Conservation (phyloP, 2,329 filamentous ascomycete genomes). For the Akanthomyces muscarius region DNA sequence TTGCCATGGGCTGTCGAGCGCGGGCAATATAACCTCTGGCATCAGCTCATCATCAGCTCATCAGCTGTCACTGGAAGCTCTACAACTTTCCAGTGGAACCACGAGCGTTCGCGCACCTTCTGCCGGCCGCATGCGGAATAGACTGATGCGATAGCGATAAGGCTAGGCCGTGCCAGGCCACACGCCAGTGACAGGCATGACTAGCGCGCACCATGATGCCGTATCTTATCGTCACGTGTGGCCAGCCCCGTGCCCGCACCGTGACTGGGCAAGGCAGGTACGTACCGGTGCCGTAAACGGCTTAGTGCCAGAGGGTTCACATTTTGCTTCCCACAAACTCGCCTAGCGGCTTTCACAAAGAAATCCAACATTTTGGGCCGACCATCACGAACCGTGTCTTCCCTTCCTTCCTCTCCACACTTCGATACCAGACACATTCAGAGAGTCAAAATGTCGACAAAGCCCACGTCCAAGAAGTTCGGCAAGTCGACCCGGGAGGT, state of each 20-base stretch:
- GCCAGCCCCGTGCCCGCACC: constrained; percentile 30
- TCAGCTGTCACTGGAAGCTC: constrained; percentile 20
- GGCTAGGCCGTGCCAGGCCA: neutral
- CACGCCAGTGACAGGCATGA: neutral
- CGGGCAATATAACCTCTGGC: constrained; percentile 15
- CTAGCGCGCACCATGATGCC: neutral
- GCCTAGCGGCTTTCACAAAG: constrained; percentile 39
- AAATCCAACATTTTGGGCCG: constrained; percentile 40
- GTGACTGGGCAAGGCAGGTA: constrained; percentile 19
- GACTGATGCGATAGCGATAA: constrained; percentile 9
- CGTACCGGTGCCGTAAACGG: constrained; percentile 26
- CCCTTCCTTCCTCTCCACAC: constrained; percentile 32
- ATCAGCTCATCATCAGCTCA: neutral
- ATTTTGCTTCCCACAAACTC: constrained; percentile 43
- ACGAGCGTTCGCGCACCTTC: constrained; percentile 41
- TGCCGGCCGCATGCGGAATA: constrained; percentile 20
- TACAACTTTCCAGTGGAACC: constrained; percentile 24
- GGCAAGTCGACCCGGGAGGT: constrained; percentile 93
- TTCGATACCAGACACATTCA: constrained; percentile 41
- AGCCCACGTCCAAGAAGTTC: constrained; percentile 88
- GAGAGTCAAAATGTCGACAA: constrained; percentile 65
- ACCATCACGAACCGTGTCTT: constrained; percentile 34
- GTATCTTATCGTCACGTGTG: constrained; percentile 36
- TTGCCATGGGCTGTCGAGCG: neutral
- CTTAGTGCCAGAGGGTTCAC: constrained; percentile 40